Base-by-base conservation (phyloP, 164 flowering plant species). In the Dillenia turbinata region DNA sequence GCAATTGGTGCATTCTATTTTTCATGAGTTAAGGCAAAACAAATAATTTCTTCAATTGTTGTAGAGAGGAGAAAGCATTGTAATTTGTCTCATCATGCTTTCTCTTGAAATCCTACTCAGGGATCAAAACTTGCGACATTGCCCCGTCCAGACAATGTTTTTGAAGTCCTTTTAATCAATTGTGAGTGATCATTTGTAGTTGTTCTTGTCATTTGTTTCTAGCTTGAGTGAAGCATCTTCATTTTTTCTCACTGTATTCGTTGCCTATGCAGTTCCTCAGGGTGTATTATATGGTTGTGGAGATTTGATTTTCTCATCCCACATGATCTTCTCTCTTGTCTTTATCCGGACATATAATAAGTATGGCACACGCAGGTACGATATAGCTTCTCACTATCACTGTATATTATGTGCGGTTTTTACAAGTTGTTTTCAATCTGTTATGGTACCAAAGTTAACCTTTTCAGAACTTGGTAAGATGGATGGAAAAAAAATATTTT, bases 261-360 rank as follows among this genome's bases (percentile, higher is more conserved):
- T 62, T 50, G 54, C 45, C 53, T 70, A 0, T 81, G 83, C 95
- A 91, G 98, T 94, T 82, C 96, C 96, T 56, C 78, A 83, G 40
- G 97, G 97, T 15, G 87, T 92, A 33, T 57, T 92, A 51, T 90
- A 74, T 78, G 99, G 99, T 40, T 95, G 99, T 78, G 99, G 99
- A 56, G 99, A 95, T 79, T 69, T 95, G 72, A 95, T 95, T 56
- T 95, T 95, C 69, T 95, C 99, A 66, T 95, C 99, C 47, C 99
- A 95, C 80, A 95, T 95, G 99, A 95, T 95, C 71, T 95, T 95
- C 73, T 79, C 92, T 19, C 85, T 95, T 5, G 97, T 92, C 50
- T 92, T 95, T 78, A 87, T 92, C 44, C 86, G 74, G 48, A 90
- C 97, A 8, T 95, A 90, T 73, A 96, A 95, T 69, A 95, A 85